Conservation (phyloP, 2,329 filamentous ascomycete species). For the Neonectria magnoliae region DNA sequence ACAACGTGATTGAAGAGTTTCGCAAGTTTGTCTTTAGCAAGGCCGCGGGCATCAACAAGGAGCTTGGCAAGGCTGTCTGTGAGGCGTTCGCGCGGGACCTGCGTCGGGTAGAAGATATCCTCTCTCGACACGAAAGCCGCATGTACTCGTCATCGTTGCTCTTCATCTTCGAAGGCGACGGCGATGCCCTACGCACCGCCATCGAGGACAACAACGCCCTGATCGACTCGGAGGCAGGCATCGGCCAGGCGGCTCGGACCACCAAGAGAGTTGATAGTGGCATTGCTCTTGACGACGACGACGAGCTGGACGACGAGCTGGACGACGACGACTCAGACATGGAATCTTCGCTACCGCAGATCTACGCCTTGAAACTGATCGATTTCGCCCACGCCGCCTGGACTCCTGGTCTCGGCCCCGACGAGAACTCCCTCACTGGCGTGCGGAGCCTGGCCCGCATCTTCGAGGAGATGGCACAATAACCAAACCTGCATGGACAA, state of each 20-base stretch:
- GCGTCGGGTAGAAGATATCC: constrained; percentile 60
- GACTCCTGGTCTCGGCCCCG: constrained; percentile 82
- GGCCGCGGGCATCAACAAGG: constrained; percentile 66
- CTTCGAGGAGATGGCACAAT: constrained; percentile 70
- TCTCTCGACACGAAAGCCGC: constrained; percentile 66
- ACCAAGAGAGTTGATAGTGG: constrained; percentile 65
- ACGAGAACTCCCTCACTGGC: constrained; percentile 83
- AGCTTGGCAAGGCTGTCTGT: constrained; percentile 65
- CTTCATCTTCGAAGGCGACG: constrained; percentile 73
- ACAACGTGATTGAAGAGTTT: constrained; percentile 65
- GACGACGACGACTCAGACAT: constrained; percentile 64
- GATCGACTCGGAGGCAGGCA: constrained; percentile 62
- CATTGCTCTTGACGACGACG: constrained; percentile 59
- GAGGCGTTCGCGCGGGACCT: constrained; percentile 65
- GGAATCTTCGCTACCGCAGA: constrained; percentile 64
- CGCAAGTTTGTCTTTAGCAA: constrained; percentile 68
- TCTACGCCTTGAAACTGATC: constrained; percentile 87
- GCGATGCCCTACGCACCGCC: constrained; percentile 60
- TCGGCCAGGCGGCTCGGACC: constrained; percentile 45
- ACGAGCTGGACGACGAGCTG: constrained; percentile 61
- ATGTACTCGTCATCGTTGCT: constrained; percentile 73
- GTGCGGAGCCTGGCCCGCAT: constrained; percentile 77
- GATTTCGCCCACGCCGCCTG: constrained; percentile 95
- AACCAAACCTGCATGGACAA: constrained; percentile 23
- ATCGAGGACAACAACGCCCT: constrained; percentile 64